Evolutionary conservation across 768 basidiomycete genomes (phyloP), one percentile per base, ranked within the genome.

Genomic region (Suillus decipiens): DNA sequence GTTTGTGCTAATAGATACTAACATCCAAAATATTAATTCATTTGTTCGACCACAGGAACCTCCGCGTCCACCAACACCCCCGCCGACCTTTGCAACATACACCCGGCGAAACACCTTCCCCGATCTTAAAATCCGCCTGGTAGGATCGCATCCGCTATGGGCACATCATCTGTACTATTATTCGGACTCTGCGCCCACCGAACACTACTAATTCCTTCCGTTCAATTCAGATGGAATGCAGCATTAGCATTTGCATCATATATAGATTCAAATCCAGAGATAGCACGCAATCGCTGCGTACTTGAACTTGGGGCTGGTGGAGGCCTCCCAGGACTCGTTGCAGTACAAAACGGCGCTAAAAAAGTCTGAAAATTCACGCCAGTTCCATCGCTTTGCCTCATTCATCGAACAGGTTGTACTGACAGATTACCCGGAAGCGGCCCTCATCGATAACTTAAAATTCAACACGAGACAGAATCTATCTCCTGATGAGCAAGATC

Each of bases 291-390:
- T 7, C 78, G 75, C 41, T 75, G 72, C 55, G 86, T 98, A 0
- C 79, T 98, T 1, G 97, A 99, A 73, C 84, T 99, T 0, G 97
- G 97, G 0, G 97, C 97, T 0, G 97, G 95, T 0, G 96, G 93
- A 1, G 96, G 89, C 2, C 79, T 99, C 7, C 97, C 97, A 0
- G 87, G 91, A 4, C 80, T 99, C 8, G 84, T 96, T 2, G 79
- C 89, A 0, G 85, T 82, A 0, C 83, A 88, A 45, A 88, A 87
- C 63, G 90, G 89, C 0, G 94, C 95, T 0, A 70, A 73, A 45
- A 84, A 84, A 71, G 95, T 92, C 22, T 2, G 67, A 45, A 41
- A 39, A 57, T 57, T 1, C 6, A 57, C 24, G 11, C 24, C 41
- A 28, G 24, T 17, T 31, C 17, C 24, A 41, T 19, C 24, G 24